Evolutionary conservation across 2,329 filamentous ascomycete genomes (phyloP).

Genomic region (Bipolaris sorokiniana): DNA sequence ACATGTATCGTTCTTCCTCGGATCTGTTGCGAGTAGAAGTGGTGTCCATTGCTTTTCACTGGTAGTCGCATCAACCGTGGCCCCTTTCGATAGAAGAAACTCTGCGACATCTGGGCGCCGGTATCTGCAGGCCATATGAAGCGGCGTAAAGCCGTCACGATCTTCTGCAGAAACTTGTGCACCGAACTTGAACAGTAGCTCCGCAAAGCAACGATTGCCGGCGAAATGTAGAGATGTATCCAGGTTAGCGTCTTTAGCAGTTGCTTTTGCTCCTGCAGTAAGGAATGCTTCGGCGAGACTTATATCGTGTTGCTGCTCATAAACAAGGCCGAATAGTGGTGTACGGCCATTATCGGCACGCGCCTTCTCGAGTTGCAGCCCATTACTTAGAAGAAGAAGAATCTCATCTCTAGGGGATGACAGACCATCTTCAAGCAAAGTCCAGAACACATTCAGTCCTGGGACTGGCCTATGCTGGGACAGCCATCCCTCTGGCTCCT

Average conservation of each 20-base stretch:
- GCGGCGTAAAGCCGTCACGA: not conserved
- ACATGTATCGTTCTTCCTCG: not conserved
- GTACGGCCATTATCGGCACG: not conserved
- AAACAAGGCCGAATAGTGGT: not conserved
- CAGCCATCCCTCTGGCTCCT: not conserved
- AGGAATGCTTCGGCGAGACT: constrained; percentile 3
- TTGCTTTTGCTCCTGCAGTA: constrained; percentile 3
- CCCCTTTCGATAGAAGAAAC: not conserved
- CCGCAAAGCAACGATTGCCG: constrained; percentile 1
- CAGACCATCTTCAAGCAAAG: not conserved
- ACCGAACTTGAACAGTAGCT: constrained; percentile 2
- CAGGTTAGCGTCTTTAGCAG: not conserved
- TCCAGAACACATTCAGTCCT: not conserved
- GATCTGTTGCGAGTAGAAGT: not conserved
- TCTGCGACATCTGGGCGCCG: not conserved
- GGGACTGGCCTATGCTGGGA: not conserved
- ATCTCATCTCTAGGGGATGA: not conserved
- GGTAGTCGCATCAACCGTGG: not conserved
- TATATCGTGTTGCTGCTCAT: not conserved
- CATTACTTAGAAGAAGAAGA: not conserved
- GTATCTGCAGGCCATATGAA: not conserved
- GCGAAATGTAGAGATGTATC: constrained; percentile 3
- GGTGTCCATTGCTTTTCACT: not conserved
- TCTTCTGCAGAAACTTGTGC: constrained; percentile 1
- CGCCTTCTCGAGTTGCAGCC: not conserved